Percentiles rank a stretch among this genome's conserved stretches.
Conservation (phyloP, 805 yeast genomes). For the Lachancea kluyveri region DNA sequence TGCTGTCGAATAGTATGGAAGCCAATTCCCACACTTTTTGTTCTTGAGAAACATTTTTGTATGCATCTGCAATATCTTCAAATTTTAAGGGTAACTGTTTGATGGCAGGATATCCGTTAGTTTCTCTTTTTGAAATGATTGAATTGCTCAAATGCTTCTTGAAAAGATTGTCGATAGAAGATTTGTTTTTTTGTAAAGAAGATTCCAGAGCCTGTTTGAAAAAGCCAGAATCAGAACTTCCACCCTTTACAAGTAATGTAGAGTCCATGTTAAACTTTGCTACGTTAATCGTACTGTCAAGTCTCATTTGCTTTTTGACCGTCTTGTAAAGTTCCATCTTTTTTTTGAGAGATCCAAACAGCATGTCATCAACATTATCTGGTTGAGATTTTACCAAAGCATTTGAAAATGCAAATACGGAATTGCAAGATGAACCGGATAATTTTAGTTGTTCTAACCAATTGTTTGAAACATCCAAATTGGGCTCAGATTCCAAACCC, state of each 20-base stretch:
- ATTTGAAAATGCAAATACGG: slow-evolving; percentile 29
- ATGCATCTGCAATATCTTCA: slow-evolving; percentile 16
- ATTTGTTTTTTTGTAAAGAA: slow-evolving; percentile 7
- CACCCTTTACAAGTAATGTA: slow-evolving; percentile 13
- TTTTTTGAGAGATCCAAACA: slow-evolving; percentile 39
- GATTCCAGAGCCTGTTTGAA: slow-evolving; percentile 2
- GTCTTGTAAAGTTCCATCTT: slow-evolving; percentile 24
- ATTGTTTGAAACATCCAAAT: slow-evolving; percentile 45
- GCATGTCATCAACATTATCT: no score
- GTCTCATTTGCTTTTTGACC: slow-evolving; percentile 26
- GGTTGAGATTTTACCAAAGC: no score
- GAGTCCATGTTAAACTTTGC: slow-evolving; percentile 19
- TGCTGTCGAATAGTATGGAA: slow-evolving; percentile 54
- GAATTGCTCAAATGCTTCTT: slow-evolving; percentile 21
- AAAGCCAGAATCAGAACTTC: slow-evolving; percentile 1
- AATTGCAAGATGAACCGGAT: slow-evolving; percentile 30
- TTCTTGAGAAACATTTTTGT: slow-evolving; percentile 13
- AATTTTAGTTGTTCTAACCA: slow-evolving; percentile 62
- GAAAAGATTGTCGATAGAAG: slow-evolving; percentile 14
- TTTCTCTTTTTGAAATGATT: slow-evolving; percentile 20
- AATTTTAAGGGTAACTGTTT: slow-evolving; percentile 31
- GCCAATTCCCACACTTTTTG: slow-evolving; percentile 48
- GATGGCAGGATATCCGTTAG: slow-evolving; percentile 35
- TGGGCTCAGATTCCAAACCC: slow-evolving; percentile 38
- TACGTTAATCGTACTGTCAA: slow-evolving; percentile 17